phyloP scores from a whole-genome alignment of 2,329 filamentous ascomycete genomes.

The Colletotrichum melonis region DNA sequence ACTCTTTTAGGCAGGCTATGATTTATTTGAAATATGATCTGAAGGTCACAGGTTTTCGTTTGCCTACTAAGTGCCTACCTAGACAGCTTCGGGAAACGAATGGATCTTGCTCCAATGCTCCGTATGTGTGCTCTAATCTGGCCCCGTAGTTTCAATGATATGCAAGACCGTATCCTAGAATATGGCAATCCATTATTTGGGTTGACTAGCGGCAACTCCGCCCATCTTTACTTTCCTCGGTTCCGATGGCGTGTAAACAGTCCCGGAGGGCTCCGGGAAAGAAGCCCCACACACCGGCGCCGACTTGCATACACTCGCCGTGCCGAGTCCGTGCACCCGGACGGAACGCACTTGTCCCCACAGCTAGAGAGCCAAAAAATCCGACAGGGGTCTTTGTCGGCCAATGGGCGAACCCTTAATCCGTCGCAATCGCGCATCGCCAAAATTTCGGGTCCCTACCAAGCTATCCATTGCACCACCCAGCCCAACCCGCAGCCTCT shows the following conservation, averaged over 20 bases:
- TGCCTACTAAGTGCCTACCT: too few species aligned
- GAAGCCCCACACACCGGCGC: neutral
- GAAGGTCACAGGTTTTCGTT: too few species aligned
- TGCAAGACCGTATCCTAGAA: neutral
- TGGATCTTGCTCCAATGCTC: too few species aligned
- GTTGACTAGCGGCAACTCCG: neutral
- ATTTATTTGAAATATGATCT: too few species aligned
- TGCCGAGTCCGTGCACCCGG: too few species aligned
- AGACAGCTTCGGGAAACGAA: too few species aligned
- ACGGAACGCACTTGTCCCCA: neutral
- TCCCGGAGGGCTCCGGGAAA: too few species aligned
- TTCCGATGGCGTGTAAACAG: neutral
- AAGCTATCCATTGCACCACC: neutral
- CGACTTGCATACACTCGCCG: neutral
- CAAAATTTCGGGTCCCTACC: slow-evolving; percentile 32
- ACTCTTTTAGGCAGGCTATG: too few species aligned
- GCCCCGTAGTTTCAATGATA: neutral
- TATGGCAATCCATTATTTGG: neutral
- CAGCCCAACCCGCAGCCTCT: neutral
- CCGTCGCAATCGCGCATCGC: slow-evolving; percentile 28
- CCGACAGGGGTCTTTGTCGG: slow-evolving; percentile 8
- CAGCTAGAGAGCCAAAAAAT: too few species aligned
- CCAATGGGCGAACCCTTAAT: slow-evolving; percentile 25
- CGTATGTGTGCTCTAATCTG: too few species aligned
- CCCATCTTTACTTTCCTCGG: neutral